A percentile compares a stretch with the other conserved stretches of the same genome.
phyloP scores from a whole-genome alignment of 2,329 filamentous ascomycete genomes.

The Metarhizium robertsii region DNA sequence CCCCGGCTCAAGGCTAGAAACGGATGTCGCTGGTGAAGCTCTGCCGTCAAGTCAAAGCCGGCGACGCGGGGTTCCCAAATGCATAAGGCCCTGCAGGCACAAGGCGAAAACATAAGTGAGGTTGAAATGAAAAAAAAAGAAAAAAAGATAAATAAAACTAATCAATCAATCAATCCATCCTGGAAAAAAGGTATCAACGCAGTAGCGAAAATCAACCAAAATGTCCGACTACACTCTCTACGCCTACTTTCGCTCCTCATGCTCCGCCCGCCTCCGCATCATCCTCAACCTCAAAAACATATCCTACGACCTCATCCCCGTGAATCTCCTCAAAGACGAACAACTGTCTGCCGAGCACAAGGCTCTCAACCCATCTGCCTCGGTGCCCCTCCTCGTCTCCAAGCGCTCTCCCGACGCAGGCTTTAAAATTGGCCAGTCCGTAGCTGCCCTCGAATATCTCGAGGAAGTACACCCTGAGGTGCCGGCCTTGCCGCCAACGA shows the following conservation, averaged over 20 bases:
- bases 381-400: conserved; percentile 44
- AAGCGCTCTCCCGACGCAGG: conserved; percentile 15
- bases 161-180: neutral
- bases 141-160: neutral
- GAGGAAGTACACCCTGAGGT: conserved; percentile 41
- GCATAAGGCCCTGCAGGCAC: too few relatives aligned
- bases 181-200: neutral
- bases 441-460: conserved; percentile 53
- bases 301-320: conserved; percentile 32
- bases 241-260: conserved; percentile 54
- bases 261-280: conserved; percentile 51
- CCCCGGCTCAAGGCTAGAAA: neutral
- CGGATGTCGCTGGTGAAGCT: neutral
- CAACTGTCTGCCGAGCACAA: conserved; percentile 36
- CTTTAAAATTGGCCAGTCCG: conserved; percentile 43
- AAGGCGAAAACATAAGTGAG: too few relatives aligned
- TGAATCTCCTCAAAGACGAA: conserved; percentile 47
- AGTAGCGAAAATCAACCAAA: neutral
- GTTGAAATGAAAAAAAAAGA: neutral
- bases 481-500: conserved; percentile 39
- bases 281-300: conserved; percentile 47
- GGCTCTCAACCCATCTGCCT: conserved; percentile 41
- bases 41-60: neutral
- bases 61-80: neutral
- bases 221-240: conserved; percentile 35